phyloP scores from a whole-genome alignment of 148 eudicot genomes.

The Vaccinium darrowii region DNA sequence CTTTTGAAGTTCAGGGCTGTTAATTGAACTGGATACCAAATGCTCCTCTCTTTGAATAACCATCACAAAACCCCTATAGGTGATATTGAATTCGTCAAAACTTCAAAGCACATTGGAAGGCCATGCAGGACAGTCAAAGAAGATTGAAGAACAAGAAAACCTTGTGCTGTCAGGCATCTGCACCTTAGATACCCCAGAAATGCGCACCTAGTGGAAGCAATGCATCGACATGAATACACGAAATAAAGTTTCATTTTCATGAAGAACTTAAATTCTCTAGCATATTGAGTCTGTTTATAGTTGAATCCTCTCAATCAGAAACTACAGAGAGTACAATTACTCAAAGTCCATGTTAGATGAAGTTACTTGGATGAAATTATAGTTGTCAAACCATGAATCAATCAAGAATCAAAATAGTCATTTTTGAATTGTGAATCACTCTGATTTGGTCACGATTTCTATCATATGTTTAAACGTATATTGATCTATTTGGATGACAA shows the following conservation, averaged over 20 bases:
- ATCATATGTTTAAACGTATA: background rate
- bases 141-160: background rate
- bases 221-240: background rate
- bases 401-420: background rate
- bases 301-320: background rate
- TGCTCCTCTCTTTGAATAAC: background rate
- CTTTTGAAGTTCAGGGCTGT: too few relatives aligned
- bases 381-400: background rate
- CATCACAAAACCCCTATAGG: background rate
- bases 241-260: background rate
- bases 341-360: background rate
- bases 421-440: background rate
- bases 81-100: background rate
- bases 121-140: background rate
- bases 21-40: background rate
- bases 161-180: background rate
- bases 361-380: slow-evolving; percentile 1
- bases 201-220: background rate
- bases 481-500: background rate
- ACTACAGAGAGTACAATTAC: background rate
- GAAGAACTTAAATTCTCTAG: background rate
- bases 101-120: background rate
- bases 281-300: background rate
- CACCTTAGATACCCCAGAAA: background rate
- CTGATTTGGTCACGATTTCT: background rate